A percentile compares a stretch with the other conserved stretches of the same genome.
Evolutionary conservation across 768 basidiomycete species (phyloP).

Genomic region (Calocera cornea): DNA sequence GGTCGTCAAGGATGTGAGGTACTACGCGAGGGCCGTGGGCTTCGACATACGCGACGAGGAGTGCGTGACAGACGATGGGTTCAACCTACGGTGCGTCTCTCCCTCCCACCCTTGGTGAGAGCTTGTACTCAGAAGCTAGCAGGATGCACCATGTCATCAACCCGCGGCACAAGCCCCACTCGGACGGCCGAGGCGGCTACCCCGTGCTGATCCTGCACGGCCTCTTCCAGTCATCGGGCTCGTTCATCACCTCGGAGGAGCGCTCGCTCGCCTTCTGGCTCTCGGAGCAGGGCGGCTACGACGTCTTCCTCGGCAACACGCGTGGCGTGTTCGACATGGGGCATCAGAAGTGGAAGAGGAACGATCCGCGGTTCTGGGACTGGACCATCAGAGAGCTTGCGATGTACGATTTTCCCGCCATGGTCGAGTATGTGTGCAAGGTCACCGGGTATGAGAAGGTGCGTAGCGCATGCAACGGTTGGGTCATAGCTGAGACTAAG

Average conservation of each 20-base stretch:
- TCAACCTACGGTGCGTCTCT: constrained; percentile 21
- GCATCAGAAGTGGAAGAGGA: constrained; percentile 27
- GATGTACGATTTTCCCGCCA: constrained; percentile 36
- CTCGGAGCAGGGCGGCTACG: constrained; percentile 33
- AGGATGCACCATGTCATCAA: constrained; percentile 28
- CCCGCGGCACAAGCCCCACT: constrained; percentile 20
- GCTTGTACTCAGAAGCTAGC: not conserved
- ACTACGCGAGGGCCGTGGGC: constrained; percentile 33
- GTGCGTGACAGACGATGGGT: constrained; percentile 37
- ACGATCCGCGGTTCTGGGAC: constrained; percentile 38
- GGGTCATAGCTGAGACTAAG: not conserved
- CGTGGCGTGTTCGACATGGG: constrained; percentile 38
- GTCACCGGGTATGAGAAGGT: constrained; percentile 34
- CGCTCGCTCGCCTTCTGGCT: constrained; percentile 38
- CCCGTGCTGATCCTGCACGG: constrained; percentile 36
- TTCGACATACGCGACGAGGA: constrained; percentile 33
- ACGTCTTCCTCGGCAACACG: constrained; percentile 31
- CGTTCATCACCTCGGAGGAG: constrained; percentile 38
- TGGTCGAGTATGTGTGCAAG: constrained; percentile 33
- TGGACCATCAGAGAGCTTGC: constrained; percentile 39
- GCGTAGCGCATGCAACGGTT: not conserved
- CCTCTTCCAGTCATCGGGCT: constrained; percentile 35
- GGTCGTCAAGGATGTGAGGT: constrained; percentile 30
- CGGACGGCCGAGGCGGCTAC: constrained; percentile 27
- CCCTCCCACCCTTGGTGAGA: not conserved